Base-by-base conservation (phyloP, 2,329 filamentous ascomycete genomes). In the Calonectria multiphialidica region DNA sequence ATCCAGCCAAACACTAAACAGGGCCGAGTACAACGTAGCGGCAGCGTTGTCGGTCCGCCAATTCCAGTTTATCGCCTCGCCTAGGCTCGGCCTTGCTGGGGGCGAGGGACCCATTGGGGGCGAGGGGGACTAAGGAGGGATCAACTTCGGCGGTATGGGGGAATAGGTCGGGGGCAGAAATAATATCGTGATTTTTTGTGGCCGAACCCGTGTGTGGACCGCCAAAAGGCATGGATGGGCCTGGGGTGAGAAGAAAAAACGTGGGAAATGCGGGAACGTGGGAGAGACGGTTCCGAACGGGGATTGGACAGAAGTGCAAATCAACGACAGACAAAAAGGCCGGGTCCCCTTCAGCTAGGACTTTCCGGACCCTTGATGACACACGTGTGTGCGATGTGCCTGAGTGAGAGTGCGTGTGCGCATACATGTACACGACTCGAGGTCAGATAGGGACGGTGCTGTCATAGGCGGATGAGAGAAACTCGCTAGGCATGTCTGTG, bases 211-310 rank as follows among this genome's bases (percentile, higher is more conserved):
- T 28, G 35, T 45, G 53, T 61, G 42, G 65, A 47, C 25, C 66
- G 42, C 10, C 10, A 10, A 53, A 21, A 13, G 40, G 37, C 45
- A 42, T 28, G 66, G 33, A 62, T 64, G 47, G 37, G 59, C 40
- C 37, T 35, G 49, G 49, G 59, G 67, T n/a, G 45, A 28, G 59
- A 21, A 18, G 23, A 35, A 47, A 18, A 68, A 70, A 70, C 67
- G 67, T 70, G 67, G 67, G 30, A 66, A 64, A 59, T 53, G 30
- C 28, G 59, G 47, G 18, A 69, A 57, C 59, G 67, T 59, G 47
- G 67, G 49, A 45, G 53, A 61, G 59, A 57, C 47, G 18, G n/a
- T 23, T 55, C 49, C 7, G 28, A 7, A 18, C n/a, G 10, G 28
- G 59, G 59, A 53, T 63, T 63, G 53, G 53, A 40, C 53, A 59